Percentiles rank a stretch among this genome's conserved stretches.
Conservation (phyloP, 768 basidiomycete genomes). For the Phlebiopsis flavidoalba region DNA sequence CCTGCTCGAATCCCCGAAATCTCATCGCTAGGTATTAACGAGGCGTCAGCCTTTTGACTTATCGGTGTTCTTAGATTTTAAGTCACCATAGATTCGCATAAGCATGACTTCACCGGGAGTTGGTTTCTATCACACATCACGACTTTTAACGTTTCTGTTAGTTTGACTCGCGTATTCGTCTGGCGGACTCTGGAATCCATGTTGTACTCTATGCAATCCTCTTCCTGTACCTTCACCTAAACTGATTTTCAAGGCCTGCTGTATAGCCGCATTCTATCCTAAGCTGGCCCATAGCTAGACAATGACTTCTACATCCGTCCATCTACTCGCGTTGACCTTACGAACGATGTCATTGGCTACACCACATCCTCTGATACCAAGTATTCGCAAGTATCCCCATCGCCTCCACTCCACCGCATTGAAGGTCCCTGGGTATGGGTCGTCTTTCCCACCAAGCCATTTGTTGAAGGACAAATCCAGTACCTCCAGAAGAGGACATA, state of each 20-base stretch:
- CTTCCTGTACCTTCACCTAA: neutral
- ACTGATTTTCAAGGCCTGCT: neutral
- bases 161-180: neutral
- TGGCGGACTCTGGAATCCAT: neutral
- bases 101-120: neutral
- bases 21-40: neutral
- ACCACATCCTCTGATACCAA: slow-evolving; percentile 54
- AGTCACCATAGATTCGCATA: slow-evolving; percentile 27
- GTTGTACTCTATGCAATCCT: neutral
- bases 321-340: slow-evolving; percentile 54
- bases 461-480: slow-evolving; percentile 67
- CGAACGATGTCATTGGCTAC: slow-evolving; percentile 36
- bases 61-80: slow-evolving; percentile 44
- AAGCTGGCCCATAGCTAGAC: slow-evolving; percentile 1
- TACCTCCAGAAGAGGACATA: slow-evolving; percentile 57
- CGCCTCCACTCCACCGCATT: slow-evolving; percentile 54
- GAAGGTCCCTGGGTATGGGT: slow-evolving; percentile 26
- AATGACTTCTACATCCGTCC: slow-evolving; percentile 58
- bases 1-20: neutral
- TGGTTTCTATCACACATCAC: neutral
- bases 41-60: slow-evolving; percentile 46
- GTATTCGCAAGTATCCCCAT: slow-evolving; percentile 45
- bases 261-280: neutral
- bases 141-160: neutral
- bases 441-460: slow-evolving; percentile 30